Base-by-base conservation (phyloP, 1,139 yeast genomes). In the Chernovozyma aurita region DNA sequence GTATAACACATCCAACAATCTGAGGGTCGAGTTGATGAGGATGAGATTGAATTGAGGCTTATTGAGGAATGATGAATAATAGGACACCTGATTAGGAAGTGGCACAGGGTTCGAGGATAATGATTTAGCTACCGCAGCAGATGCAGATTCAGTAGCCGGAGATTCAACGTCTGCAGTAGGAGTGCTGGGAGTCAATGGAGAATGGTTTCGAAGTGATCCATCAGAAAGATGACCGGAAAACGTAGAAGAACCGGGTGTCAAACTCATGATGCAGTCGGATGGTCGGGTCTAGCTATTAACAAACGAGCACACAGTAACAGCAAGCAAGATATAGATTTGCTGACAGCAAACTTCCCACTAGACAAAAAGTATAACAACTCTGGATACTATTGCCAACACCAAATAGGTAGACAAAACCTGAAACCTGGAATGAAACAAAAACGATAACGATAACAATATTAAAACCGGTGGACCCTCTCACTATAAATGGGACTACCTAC, bases 1-100 rank as follows among this genome's bases (percentile, higher is more conserved):
- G 41, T 64, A 69, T 38, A 66, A 53, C 22, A 67, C 57, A 40
- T 63, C 64, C 32, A 67, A 47, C 39, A 69, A 55, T 38, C 63
- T 63, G 34, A 65, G 47, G 5, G 70, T 48, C 37, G 70, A 57
- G 44, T 66, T 65, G 31, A 68, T 55, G 37, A 67, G 53, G 32
- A 69, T 63, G 18, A 59, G 47, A 51, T 69, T 69, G 47, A 69
- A 70, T 46, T 69, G 73, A 22, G 52, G 47, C 47, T 68, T 70
- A 47, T 61, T 67, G 35, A 69, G 51, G 39, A 63, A 61, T 35
- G 57, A 56, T 35, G 65, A 63, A 48, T 68, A 70, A 47, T 69
- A 69, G 38, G 59, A 57, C 46, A 53, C 59, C 46, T 67, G 63
- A 49, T 64, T 68, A 14, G 75, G 75, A 16, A 29, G 29, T n/a